Percentiles rank a stretch among this genome's conserved stretches.
phyloP scores from a whole-genome alignment of 768 basidiomycete species.

The Amyloporia xantha region DNA sequence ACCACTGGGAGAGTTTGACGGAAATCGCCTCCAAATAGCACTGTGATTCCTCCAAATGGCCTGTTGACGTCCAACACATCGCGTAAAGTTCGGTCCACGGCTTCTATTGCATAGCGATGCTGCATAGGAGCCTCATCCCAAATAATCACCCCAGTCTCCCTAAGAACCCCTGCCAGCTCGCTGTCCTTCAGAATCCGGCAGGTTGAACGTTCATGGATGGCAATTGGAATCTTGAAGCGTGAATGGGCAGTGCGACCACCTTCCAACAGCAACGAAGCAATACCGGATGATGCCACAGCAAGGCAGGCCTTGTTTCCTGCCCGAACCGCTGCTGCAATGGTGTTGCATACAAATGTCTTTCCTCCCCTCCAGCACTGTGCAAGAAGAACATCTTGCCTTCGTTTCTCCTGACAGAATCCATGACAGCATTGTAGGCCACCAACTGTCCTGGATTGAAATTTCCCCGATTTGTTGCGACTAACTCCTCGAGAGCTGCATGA shows the following conservation, averaged over 20 bases:
- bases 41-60: constrained; percentile 39
- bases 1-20: constrained; percentile 42
- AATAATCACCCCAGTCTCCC: constrained; percentile 28
- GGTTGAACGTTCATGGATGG: constrained; percentile 20
- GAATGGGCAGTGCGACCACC: constrained; percentile 44
- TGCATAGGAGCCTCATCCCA: constrained; percentile 40
- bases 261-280: constrained; percentile 37
- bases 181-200: constrained; percentile 29
- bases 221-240: constrained; percentile 41
- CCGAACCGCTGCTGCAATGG: constrained; percentile 24
- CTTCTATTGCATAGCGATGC: constrained; percentile 31
- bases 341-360: constrained; percentile 40
- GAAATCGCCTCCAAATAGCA: constrained; percentile 41
- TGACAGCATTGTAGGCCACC: constrained; percentile 14
- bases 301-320: constrained; percentile 29
- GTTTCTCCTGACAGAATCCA: constrained; percentile 8
- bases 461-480: background rate
- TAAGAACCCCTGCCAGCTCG: constrained; percentile 28
- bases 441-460: constrained; percentile 15
- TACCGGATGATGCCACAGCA: constrained; percentile 45
- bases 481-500: background rate
- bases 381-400: constrained; percentile 31
- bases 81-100: constrained; percentile 31
- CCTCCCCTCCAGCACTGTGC: constrained; percentile 40
- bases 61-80: constrained; percentile 25